phyloP scores from a whole-genome alignment of 768 basidiomycete genomes.

The Calocybe gangraenosa region DNA sequence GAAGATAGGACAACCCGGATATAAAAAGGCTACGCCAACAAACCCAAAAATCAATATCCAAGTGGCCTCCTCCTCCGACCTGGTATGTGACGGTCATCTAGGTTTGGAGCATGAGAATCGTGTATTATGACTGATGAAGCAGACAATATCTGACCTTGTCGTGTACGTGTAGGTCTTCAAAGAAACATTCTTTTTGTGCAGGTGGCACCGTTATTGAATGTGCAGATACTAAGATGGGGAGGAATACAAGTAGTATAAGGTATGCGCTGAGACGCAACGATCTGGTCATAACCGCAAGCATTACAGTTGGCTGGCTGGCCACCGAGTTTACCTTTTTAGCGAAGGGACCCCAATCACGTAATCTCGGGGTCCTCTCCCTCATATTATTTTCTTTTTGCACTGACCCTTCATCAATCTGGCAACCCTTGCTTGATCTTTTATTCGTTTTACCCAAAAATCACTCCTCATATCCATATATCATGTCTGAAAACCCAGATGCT shows the following conservation, averaged over 20 bases:
- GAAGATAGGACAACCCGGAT: too few relatives aligned
- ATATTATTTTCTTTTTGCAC: conserved; percentile 4
- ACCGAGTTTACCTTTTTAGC: too few relatives aligned
- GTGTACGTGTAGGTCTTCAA: conserved; percentile 87
- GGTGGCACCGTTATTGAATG: conserved; percentile 76
- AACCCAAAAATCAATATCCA: conserved; percentile 98
- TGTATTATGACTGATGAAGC: not conserved
- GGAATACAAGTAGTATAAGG: conserved; percentile 37
- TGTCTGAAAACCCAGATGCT: conserved; percentile 59
- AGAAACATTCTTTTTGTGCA: conserved; percentile 90
- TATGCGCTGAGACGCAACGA: conserved; percentile 28
- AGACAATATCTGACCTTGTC: conserved; percentile 65
- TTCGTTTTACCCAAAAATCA: conserved; percentile 20
- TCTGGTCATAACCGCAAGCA: conserved; percentile 12
- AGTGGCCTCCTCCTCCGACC: conserved; percentile 93
- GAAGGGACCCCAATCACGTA: conserved; percentile 15
- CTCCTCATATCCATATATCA: conserved; percentile 30
- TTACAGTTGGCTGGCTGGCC: too few relatives aligned
- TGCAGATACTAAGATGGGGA: conserved; percentile 41
- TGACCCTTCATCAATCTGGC: not conserved
- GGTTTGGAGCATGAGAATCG: not conserved
- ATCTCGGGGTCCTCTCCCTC: conserved; percentile 15
- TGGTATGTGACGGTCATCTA: conserved; percentile 99
- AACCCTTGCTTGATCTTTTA: conserved; percentile 9
- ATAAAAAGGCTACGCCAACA: too few relatives aligned